A percentile compares a stretch with the other conserved stretches of the same genome.
Conservation (phyloP, 179 eudicot genomes). For the Vitellaria paradoxa region DNA sequence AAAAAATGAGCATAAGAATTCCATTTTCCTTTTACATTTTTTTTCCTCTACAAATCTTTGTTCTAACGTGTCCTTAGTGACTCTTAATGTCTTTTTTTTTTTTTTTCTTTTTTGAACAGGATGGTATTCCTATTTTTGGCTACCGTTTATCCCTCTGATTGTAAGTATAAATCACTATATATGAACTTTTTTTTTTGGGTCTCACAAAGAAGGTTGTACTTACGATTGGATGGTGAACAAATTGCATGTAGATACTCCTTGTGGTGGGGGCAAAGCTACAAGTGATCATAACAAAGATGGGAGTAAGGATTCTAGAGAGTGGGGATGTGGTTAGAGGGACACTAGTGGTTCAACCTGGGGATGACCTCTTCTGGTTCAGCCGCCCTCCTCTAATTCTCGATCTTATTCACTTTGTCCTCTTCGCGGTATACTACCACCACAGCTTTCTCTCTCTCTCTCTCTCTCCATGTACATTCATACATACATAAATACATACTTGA, state of each 20-base stretch:
- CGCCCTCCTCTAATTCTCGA: slow-evolving; percentile 35
- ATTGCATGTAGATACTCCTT: slow-evolving; percentile 28
- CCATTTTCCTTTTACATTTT: not conserved
- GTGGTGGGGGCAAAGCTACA: slow-evolving; percentile 43
- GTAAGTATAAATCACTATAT: not conserved
- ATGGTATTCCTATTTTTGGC: slow-evolving; percentile 43
- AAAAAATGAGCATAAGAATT: no score
- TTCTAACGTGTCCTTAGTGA: no score
- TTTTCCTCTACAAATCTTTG: not conserved
- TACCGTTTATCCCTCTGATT: slow-evolving; percentile 38
- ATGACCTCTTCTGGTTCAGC: slow-evolving; percentile 46
- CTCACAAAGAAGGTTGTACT: no score
- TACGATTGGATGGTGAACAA: no score
- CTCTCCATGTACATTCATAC: not conserved
- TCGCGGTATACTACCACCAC: slow-evolving; percentile 21
- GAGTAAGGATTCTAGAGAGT: slow-evolving; percentile 33
- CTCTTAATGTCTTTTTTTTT: no score
- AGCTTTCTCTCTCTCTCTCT: no score
- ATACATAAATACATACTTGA: no score
- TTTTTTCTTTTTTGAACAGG: slow-evolving; percentile 24
- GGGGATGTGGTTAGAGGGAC: slow-evolving; percentile 41
- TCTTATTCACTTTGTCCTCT: slow-evolving; percentile 38
- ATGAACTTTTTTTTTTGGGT: no score
- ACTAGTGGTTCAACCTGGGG: slow-evolving; percentile 44
- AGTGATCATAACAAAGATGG: slow-evolving; percentile 48